These are phyloP conservation scores for Phytophthora sojae DNA, from an alignment of 352 stramenopile species.

Conservation along the genomic window DNA sequence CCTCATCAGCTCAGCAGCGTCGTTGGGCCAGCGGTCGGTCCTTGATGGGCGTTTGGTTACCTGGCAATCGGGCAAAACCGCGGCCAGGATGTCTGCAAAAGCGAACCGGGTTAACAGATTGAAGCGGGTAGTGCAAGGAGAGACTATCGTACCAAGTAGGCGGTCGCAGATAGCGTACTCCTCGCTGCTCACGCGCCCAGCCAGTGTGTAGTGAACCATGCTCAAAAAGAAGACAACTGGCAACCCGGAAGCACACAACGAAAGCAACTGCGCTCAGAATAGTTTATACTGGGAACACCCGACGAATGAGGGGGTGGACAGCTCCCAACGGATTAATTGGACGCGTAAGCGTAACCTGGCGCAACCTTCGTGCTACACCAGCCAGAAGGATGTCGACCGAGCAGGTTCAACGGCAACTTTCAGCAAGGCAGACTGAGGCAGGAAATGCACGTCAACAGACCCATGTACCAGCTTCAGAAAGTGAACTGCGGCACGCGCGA, in stretches of 20 bases:
- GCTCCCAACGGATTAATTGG: too few species aligned
- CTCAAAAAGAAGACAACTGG: neutral
- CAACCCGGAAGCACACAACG: neutral
- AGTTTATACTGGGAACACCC: too few species aligned
- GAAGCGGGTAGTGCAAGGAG: neutral
- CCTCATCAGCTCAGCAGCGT: constrained; percentile 54
- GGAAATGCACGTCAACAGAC: too few species aligned
- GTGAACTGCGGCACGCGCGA: too few species aligned
- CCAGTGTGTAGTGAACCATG: constrained; percentile 75
- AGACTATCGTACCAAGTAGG: constrained; percentile 53
- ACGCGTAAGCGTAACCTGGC: too few species aligned
- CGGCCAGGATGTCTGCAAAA: constrained; percentile 59
- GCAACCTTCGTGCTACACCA: too few species aligned
- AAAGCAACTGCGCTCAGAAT: constrained; percentile 8
- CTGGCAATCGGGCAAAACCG: constrained; percentile 61
- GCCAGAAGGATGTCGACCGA: too few species aligned
- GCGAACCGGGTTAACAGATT: neutral
- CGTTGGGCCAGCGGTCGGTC: constrained; percentile 52
- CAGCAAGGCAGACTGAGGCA: too few species aligned
- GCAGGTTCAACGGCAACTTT: too few species aligned
- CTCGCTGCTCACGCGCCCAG: constrained; percentile 70
- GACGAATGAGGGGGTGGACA: too few species aligned
- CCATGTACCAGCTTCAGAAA: too few species aligned
- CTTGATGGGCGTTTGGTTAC: constrained; percentile 60
- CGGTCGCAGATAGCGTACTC: constrained; percentile 81